phyloP scores from a whole-genome alignment of 257 asterid genomes.

The Ocimum tenuiflorum region DNA sequence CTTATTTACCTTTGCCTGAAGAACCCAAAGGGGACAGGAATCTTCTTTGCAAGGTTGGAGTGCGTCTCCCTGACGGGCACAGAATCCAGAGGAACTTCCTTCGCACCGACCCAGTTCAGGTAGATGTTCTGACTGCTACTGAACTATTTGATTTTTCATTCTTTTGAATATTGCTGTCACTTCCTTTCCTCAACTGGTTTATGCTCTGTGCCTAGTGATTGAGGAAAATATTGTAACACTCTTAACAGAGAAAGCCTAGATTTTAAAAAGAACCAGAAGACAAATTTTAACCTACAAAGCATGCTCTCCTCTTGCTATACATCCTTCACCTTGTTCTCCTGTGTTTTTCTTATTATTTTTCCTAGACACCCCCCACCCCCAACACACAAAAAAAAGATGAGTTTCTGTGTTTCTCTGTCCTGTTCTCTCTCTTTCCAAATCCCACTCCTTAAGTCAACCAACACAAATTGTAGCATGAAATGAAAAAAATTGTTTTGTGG shows the following conservation, averaged over 20 bases:
- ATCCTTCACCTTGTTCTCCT: neutral
- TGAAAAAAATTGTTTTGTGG: neutral
- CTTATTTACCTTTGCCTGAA: constrained; percentile 75
- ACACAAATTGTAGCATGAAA: neutral
- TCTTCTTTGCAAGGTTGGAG: constrained; percentile 76
- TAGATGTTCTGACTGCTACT: constrained; percentile 3
- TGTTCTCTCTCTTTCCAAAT: neutral
- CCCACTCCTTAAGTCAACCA: neutral
- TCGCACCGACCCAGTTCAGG: constrained; percentile 85
- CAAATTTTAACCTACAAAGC: neutral
- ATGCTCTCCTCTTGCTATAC: neutral
- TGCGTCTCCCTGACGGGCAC: constrained; percentile 96
- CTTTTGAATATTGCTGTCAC: neutral
- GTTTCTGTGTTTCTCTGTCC: no score
- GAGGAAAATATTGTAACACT: neutral
- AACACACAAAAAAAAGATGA: no score
- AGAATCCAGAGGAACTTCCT: constrained; percentile 85
- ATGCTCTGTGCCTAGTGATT: neutral
- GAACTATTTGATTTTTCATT: neutral
- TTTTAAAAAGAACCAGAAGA: neutral
- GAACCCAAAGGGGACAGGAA: constrained; percentile 74
- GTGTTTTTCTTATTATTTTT: neutral
- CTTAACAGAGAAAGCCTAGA: neutral
- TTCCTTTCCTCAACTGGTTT: neutral
- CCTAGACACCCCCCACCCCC: neutral